Base-by-base conservation (phyloP, 306 rosid species). In the Lathyrus tuberosus region DNA sequence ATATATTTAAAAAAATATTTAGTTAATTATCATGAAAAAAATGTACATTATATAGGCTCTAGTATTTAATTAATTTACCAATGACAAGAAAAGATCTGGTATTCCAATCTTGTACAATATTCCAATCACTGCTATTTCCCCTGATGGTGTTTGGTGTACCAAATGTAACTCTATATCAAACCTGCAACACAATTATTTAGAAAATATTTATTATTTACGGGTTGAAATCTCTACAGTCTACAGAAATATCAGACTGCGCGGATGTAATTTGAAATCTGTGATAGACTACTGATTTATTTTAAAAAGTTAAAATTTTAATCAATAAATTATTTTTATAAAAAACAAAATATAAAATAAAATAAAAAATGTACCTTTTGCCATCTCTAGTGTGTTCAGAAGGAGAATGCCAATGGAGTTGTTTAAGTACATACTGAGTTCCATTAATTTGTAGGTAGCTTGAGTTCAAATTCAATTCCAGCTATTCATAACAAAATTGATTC, bases 361-460 rank as follows among this genome's bases (percentile, higher is more conserved):
- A 22, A 24, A 24, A 24, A 1, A 24, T 24, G 22, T 26, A 82
- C 86, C 77, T 79, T 78, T 15, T 68, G 53, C 90, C 92, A 67
- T 86, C 53, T 69, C 89, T 52, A 43, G 87, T 80, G 78, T 92
- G 96, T 71, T 92, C 95, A 6, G 96, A 89, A 42, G 91, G 89
- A 43, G 89, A 69, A 70, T 92, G 97, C 97, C 97, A 92, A 75
- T 92, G 97, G 33, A 47, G 64, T 17, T 92, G 95, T 37, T n/a
- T 38, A 16, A 92, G 86, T 6, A 8, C 18, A 70, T 87, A 92
- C 6, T 22, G 52, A 41, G 81, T 89, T 56, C 75, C 84, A 26
- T 92, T 87, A 1, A 87, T 65, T 62, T 60, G 65, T 6, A 92
- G 64, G 58, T 56, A 61, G 64, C 97, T 87, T 15, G 86, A 82